Evolutionary conservation across 192 early-diverging fungal genomes (phyloP).

Genomic region (Dissophora ornata): DNA sequence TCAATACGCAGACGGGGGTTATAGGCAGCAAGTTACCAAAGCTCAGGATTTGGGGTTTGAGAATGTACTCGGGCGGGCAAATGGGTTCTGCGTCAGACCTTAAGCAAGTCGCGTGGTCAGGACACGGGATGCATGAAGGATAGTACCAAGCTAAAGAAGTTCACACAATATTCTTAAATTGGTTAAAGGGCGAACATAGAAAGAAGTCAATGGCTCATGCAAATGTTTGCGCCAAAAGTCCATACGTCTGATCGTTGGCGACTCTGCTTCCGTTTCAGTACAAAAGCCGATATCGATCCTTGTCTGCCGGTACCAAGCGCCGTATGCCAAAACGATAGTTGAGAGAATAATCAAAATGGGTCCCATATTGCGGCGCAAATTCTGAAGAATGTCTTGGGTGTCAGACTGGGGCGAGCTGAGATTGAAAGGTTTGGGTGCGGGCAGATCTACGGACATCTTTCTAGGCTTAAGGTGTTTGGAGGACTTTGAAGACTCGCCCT

Average conservation of each 20-base stretch:
- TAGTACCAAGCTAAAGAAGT: constrained; percentile 32
- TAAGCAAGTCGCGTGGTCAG: constrained; percentile 50
- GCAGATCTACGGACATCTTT: constrained; percentile 2
- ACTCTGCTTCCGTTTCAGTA: constrained; percentile 6
- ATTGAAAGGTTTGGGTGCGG: constrained; percentile 15
- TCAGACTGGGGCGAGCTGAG: constrained; percentile 2
- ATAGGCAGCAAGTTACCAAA: constrained; percentile 55
- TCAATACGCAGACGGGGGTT: constrained; percentile 47
- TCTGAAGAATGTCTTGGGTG: constrained; percentile 3
- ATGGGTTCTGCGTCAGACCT: constrained; percentile 24
- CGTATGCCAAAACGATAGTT: constrained; percentile 31
- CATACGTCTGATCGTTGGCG: constrained; percentile 6
- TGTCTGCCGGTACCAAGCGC: constrained; percentile 49
- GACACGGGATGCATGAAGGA: constrained; percentile 58
- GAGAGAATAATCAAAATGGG: constrained; percentile 8
- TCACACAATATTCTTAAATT: too few species aligned
- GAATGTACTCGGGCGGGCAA: constrained; percentile 49
- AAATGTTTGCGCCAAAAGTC: too few species aligned
- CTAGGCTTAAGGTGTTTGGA: constrained; percentile 5
- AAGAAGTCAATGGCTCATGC: too few species aligned
- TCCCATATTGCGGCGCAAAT: constrained; percentile 6
- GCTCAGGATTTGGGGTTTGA: constrained; percentile 47
- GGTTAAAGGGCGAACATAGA: too few species aligned
- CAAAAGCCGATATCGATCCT: constrained; percentile 50
- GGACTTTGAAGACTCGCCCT: constrained; percentile 6